Conservation (phyloP, 148 eudicot species). For the Selenicereus undatus region DNA sequence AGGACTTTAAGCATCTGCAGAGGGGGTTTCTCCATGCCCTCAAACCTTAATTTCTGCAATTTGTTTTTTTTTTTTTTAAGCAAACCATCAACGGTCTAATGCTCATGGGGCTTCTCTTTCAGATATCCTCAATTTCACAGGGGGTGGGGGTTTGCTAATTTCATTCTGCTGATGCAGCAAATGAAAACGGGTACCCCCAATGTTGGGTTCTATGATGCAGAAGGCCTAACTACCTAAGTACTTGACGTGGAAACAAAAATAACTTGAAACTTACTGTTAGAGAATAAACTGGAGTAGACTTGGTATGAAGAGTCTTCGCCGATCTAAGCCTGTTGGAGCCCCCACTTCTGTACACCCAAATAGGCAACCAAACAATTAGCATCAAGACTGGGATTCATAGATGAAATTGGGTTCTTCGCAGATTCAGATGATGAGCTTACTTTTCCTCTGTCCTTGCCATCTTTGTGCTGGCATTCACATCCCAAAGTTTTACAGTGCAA, state of each 20-base stretch:
- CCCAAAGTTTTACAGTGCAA: constrained; percentile 96
- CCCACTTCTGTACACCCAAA: constrained; percentile 50
- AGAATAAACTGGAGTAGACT: constrained; percentile 87
- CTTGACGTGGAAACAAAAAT: not conserved
- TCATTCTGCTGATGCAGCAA: not conserved
- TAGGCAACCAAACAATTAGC: not conserved
- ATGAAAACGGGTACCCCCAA: not conserved
- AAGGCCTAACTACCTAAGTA: not conserved
- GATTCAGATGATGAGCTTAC: constrained; percentile 43
- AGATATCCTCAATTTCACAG: not conserved
- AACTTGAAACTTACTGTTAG: constrained; percentile 47
- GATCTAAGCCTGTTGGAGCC: constrained; percentile 74
- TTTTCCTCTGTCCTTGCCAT: constrained; percentile 56
- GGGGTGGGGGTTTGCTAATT: not conserved
- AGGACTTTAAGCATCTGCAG: not conserved
- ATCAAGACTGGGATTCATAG: too few relatives aligned
- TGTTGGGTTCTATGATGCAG: not conserved
- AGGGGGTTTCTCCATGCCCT: not conserved
- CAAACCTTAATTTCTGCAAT: too few relatives aligned
- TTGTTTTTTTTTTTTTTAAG: too few relatives aligned
- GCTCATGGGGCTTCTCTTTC: not conserved
- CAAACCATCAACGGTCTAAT: not conserved
- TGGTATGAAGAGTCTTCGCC: constrained; percentile 82
- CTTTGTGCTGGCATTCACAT: constrained; percentile 73
- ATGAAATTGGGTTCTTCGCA: not conserved